Evolutionary conservation across 2,329 filamentous ascomycete genomes (phyloP).

Genomic region (Akanthomyces muscarius): DNA sequence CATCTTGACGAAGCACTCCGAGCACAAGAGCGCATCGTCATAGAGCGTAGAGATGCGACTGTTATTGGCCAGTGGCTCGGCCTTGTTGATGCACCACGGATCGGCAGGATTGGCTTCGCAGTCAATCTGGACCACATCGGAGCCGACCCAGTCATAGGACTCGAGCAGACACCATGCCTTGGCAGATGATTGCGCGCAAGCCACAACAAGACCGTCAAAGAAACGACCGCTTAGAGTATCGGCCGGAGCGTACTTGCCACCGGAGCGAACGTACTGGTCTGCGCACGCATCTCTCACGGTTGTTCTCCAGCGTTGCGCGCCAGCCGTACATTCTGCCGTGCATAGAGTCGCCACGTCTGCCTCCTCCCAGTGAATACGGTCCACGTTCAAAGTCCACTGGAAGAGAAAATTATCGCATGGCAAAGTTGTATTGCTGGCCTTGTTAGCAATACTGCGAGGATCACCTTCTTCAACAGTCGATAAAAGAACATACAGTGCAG

Average conservation of each 20-base stretch:
- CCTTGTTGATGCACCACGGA: constrained; percentile 17
- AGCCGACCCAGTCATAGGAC: constrained; percentile 18
- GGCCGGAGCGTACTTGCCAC: constrained; percentile 11
- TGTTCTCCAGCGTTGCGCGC: constrained; percentile 3
- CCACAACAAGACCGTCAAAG: constrained; percentile 9
- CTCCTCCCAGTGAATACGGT: not conserved
- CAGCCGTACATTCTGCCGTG: not conserved
- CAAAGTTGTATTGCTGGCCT: constrained; percentile 4
- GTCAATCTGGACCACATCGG: constrained; percentile 16
- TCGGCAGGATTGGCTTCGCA: constrained; percentile 17
- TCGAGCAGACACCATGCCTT: not conserved
- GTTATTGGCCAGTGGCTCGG: constrained; percentile 14
- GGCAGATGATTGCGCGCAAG: too few species aligned
- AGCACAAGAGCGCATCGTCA: constrained; percentile 18
- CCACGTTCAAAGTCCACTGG: constrained; percentile 8
- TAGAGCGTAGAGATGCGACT: constrained; percentile 17
- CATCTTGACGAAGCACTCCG: constrained; percentile 15
- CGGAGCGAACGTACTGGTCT: constrained; percentile 8
- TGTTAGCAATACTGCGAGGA: too few species aligned
- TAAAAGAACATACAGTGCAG: too few species aligned
- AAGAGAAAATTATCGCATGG: constrained; percentile 12
- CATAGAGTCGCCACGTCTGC: constrained; percentile 4
- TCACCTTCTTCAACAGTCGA: too few species aligned
- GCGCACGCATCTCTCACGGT: constrained; percentile 6
- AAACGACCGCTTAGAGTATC: constrained; percentile 16